Evolutionary conservation across 441 rosid genomes (phyloP), one percentile per base, ranked within the genome.

Genomic region (Erysimum cheiri): DNA sequence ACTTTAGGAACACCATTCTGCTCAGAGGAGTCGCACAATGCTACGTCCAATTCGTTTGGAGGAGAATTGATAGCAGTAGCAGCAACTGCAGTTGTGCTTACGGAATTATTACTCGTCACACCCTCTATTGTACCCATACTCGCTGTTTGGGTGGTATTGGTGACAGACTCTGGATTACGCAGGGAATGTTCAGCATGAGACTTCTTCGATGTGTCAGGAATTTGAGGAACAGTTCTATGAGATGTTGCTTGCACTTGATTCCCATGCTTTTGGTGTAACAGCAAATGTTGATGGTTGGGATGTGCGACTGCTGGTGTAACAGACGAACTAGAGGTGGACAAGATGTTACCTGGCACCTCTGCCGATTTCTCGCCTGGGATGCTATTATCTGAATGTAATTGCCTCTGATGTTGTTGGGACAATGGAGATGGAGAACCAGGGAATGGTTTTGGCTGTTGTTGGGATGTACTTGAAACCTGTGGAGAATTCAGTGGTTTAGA

Each of bases 241-340:
- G 73, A 71, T 46, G 80, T 57, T 58, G 79, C 44, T 44, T 84
- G 95, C 76, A 78, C 70, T 70, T 85, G 92, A 79, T 73, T 83
- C 54, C 78, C 71, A 83, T 86, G 90, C 81, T 87, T 91, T 80
- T 80, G 97, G 52, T 80, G 88, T 64, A 79, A 69, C 73, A 81
- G 87, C 75, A 82, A 61, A 78, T 83, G 88, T 81, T 84, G 97
- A 56, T 87, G 89, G 81, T 74, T 90, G 67, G 92, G 77, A 61
- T 80, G 76, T 58, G 83, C 67, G 17, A 72, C 67, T 40, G 86
- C 67, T 15, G 90, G 78, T 55, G 88, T 65, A 77, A 70, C 72
- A 57, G 89, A 72, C 70, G 85, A 87, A 68, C 76, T 85, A 62
- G 76, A 41, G 52, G 83, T 62, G 17, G 89, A 48, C 36, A 65